Conservation (phyloP, 352 stramenopile genomes). For the Phytopythium kandeliae region DNA sequence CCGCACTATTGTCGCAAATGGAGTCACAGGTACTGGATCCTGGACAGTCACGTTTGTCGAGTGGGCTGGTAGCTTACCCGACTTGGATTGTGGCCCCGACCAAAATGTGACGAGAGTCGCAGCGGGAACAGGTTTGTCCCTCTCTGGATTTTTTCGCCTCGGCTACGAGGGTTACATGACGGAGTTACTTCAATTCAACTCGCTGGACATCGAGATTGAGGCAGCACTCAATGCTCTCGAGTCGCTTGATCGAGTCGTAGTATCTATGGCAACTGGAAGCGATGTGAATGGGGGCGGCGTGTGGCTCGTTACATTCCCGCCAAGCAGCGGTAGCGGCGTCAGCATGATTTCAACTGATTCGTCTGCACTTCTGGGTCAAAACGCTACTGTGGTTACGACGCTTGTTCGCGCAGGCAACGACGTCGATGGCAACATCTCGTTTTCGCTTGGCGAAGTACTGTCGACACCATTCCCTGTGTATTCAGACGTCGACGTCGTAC, state of each 20-base stretch:
- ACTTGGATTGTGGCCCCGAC: constrained; percentile 27
- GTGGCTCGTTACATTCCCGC: constrained; percentile 45
- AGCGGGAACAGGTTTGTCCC: constrained; percentile 21
- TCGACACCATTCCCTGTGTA: not conserved
- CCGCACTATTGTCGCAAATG: constrained; percentile 9
- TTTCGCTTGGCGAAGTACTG: constrained; percentile 1
- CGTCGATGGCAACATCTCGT: constrained; percentile 19
- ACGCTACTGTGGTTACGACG: constrained; percentile 8
- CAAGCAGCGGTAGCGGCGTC: constrained; percentile 18
- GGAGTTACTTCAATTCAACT: constrained; percentile 14
- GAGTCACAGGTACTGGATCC: constrained; percentile 13
- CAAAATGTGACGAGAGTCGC: constrained; percentile 34
- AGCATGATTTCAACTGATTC: constrained; percentile 14
- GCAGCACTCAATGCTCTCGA: constrained; percentile 20
- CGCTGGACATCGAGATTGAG: constrained; percentile 21
- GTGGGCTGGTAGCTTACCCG: constrained; percentile 27
- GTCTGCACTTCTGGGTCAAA: constrained; percentile 18
- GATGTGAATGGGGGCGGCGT: constrained; percentile 24
- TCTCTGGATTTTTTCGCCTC: constrained; percentile 32
- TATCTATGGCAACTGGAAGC: constrained; percentile 2
- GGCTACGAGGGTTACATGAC: constrained; percentile 23
- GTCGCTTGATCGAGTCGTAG: constrained; percentile 19
- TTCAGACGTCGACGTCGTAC: not conserved
- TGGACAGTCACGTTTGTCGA: constrained; percentile 42
- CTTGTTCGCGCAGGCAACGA: constrained; percentile 26